These are phyloP conservation scores for Xylogone sp. DNA, from an alignment of 2,329 filamentous ascomycete genomes.

Conservation along the genomic window DNA sequence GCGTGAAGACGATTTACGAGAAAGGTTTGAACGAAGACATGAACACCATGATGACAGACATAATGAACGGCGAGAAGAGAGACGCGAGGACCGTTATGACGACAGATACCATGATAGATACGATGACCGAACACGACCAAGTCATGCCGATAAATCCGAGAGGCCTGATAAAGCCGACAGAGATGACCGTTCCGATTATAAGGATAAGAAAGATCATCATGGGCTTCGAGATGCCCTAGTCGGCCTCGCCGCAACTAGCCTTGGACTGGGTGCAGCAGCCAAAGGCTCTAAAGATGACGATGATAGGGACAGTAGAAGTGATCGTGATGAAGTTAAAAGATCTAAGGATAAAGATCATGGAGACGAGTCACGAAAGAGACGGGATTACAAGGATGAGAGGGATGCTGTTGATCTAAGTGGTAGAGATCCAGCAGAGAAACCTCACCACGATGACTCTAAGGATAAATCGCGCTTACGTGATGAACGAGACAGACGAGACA, in stretches of 20 bases:
- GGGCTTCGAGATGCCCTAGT: slow-evolving; percentile 23
- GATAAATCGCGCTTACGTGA: slow-evolving; percentile 37
- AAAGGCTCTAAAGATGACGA: slow-evolving; percentile 16
- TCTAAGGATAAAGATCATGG: slow-evolving; percentile 21
- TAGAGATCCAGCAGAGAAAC: slow-evolving; percentile 18
- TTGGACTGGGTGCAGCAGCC: slow-evolving; percentile 23
- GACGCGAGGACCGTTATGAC: not conserved
- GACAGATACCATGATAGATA: slow-evolving; percentile 1
- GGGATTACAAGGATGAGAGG: slow-evolving; percentile 18
- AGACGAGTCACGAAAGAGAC: slow-evolving; percentile 22
- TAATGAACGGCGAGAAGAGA: slow-evolving; percentile 13
- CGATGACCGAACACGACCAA: not conserved
- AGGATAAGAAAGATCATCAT: slow-evolving; percentile 20
- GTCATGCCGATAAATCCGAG: slow-evolving; percentile 8
- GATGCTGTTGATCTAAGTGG: slow-evolving; percentile 17
- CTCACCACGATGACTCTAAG: slow-evolving; percentile 32
- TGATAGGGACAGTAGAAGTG: slow-evolving; percentile 18
- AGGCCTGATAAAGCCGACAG: slow-evolving; percentile 13
- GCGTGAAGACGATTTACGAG: slow-evolving; percentile 22
- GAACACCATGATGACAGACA: slow-evolving; percentile 20
- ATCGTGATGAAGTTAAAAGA: slow-evolving; percentile 19
- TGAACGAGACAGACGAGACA: slow-evolving; percentile 11
- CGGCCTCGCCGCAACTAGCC: slow-evolving; percentile 27
- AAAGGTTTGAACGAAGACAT: slow-evolving; percentile 4
- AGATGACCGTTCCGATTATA: slow-evolving; percentile 12